These are phyloP conservation scores for Inga laurina DNA, from an alignment of 306 rosid species.

Conservation along the genomic window DNA sequence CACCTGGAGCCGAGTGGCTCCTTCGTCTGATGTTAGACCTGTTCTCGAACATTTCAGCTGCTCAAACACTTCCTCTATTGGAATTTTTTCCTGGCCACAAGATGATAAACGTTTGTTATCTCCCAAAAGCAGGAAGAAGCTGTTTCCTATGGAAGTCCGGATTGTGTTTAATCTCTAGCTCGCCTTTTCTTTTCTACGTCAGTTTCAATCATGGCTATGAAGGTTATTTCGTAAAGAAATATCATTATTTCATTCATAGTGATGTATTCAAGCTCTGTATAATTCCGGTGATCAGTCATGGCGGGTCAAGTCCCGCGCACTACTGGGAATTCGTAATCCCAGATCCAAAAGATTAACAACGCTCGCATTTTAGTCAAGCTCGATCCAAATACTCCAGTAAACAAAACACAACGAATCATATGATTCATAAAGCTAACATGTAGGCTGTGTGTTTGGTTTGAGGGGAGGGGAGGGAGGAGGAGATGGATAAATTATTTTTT, in stretches of 20 bases:
- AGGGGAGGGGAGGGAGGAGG: too few relatives aligned
- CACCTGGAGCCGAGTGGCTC: conserved; percentile 79
- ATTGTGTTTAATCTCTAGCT: neutral
- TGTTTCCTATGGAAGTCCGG: too few relatives aligned
- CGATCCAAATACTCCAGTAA: neutral
- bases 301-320: too few relatives aligned
- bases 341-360: neutral
- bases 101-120: conserved; percentile 6
- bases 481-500: too few relatives aligned
- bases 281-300: too few relatives aligned
- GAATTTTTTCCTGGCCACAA: conserved; percentile 72
- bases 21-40: conserved; percentile 84
- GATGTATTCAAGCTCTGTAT: neutral
- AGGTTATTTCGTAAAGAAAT: neutral
- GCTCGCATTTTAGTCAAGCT: neutral
- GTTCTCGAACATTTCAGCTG: conserved; percentile 82
- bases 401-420: neutral
- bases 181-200: too few relatives aligned
- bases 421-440: neutral
- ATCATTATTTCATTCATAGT: neutral
- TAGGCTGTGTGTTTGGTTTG: too few relatives aligned
- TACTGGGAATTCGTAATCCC: neutral
- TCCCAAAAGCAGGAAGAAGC: neutral
- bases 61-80: conserved; percentile 88
- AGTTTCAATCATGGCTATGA: neutral